Percentiles rank a stretch among this genome's conserved stretches.
phyloP scores from a whole-genome alignment of 805 yeast species.

The Saccharomycopsis sp. region DNA sequence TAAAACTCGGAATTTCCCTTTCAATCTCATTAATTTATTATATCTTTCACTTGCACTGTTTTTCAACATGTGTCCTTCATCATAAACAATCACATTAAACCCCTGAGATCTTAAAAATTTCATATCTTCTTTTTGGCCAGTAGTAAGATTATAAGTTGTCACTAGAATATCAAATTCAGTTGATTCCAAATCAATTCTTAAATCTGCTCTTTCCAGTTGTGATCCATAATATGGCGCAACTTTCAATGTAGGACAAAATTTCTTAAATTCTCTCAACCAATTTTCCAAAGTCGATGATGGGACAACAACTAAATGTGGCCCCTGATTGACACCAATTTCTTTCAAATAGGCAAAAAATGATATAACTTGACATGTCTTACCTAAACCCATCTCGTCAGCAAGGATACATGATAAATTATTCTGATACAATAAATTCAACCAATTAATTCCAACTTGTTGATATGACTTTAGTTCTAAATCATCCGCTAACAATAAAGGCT shows the following conservation, averaged over 20 bases:
- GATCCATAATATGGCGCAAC: conserved; percentile 95
- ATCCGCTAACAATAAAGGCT: conserved; percentile 61
- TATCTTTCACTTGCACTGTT: conserved; percentile 86
- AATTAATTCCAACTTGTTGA: conserved; percentile 95
- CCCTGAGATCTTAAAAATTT: conserved; percentile 65
- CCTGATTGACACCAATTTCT: conserved; percentile 47
- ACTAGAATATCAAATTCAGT: conserved; percentile 77
- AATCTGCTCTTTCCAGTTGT: conserved; percentile 74
- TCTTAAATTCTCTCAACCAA: conserved; percentile 91
- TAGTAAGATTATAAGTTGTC: conserved; percentile 88
- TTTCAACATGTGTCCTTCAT: conserved; percentile 96
- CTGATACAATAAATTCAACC: conserved; percentile 78
- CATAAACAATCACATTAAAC: conserved; percentile 87
- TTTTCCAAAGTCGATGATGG: conserved; percentile 96
- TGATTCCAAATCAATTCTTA: conserved; percentile 59
- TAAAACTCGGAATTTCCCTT: conserved; percentile 76
- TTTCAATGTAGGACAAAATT: conserved; percentile 73
- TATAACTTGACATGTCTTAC: conserved; percentile 95
- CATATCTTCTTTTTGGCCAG: conserved; percentile 78
- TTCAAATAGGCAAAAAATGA: conserved; percentile 83
- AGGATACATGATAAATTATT: conserved; percentile 81
- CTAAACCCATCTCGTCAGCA: conserved; percentile 98
- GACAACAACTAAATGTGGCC: conserved; percentile 91
- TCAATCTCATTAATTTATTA: conserved; percentile 73
- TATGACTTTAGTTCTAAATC: conserved; percentile 73